Conservation (phyloP, 768 basidiomycete genomes). For the Leccinum broughii region DNA sequence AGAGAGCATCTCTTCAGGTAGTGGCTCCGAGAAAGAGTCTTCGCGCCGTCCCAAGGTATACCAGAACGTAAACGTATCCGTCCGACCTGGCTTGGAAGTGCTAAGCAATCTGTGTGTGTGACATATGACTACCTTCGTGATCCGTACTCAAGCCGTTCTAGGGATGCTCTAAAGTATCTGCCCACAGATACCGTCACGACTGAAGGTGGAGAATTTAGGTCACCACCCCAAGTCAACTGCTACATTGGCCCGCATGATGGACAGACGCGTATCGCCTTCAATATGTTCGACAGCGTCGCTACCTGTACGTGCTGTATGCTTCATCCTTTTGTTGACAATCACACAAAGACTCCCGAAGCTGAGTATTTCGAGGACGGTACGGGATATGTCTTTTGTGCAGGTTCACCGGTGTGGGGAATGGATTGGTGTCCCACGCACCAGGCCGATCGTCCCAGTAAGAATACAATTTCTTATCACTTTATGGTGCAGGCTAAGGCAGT, state of each 20-base stretch:
- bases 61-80: constrained; percentile 40
- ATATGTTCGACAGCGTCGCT: constrained; percentile 55
- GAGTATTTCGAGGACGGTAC: constrained; percentile 56
- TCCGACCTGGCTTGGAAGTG: constrained; percentile 47
- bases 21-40: constrained; percentile 43
- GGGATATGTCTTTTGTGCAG: constrained; percentile 79
- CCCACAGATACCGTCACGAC: constrained; percentile 54
- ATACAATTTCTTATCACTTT: neutral
- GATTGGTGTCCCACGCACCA: constrained; percentile 90
- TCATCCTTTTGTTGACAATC: neutral
- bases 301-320: constrained; percentile 57
- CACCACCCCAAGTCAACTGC: constrained; percentile 58
- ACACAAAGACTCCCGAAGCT: constrained; percentile 42
- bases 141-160: constrained; percentile 27
- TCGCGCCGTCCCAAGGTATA: constrained; percentile 63
- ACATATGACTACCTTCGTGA: constrained; percentile 9
- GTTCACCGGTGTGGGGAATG: constrained; percentile 86
- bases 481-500: neutral
- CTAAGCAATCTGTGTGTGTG: constrained; percentile 54
- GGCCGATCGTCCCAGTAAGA: constrained; percentile 54
- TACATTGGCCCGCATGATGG: constrained; percentile 62
- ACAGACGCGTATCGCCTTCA: constrained; percentile 50
- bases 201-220: constrained; percentile 50
- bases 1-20: constrained; percentile 44
- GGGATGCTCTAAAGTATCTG: constrained; percentile 58